Evolutionary conservation across 164 flowering plant species (phyloP).

Genomic region (Chimonanthus salicifolius): DNA sequence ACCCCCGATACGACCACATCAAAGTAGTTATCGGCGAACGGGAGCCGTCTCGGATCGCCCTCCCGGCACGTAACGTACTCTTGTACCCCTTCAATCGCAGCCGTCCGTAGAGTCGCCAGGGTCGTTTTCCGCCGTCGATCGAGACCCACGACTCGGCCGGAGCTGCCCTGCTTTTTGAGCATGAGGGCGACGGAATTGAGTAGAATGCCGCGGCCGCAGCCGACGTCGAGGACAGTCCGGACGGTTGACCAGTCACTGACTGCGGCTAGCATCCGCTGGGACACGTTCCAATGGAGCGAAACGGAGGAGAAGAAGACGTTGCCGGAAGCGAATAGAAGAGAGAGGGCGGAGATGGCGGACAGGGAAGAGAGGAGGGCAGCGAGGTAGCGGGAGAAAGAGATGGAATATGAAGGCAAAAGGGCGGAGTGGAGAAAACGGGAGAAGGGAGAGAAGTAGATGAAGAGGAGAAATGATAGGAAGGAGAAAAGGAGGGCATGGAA

Average conservation of each 20-base stretch:
- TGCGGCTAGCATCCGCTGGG: constrained; percentile 62
- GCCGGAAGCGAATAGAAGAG: constrained; percentile 74
- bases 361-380: constrained; percentile 26
- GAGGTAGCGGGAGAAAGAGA: too few relatives aligned
- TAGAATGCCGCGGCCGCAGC: constrained; percentile 88
- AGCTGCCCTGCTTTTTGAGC: constrained; percentile 85
- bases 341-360: constrained; percentile 13
- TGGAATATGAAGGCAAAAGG: too few relatives aligned
- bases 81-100: constrained; percentile 72
- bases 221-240: constrained; percentile 73
- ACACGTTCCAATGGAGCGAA: constrained; percentile 72
- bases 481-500: too few relatives aligned
- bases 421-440: too few relatives aligned
- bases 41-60: constrained; percentile 76
- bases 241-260: constrained; percentile 86
- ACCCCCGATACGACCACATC: constrained; percentile 87
- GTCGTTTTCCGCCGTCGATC: constrained; percentile 40
- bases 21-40: constrained; percentile 73
- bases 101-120: constrained; percentile 57
- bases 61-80: constrained; percentile 89
- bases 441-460: too few relatives aligned
- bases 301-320: constrained; percentile 78
- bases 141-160: constrained; percentile 88
- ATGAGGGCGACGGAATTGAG: constrained; percentile 84
- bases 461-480: too few relatives aligned